These are phyloP conservation scores for Evansstolkia leycettana DNA, from an alignment of 495 filamentous ascomycete genomes.

Conservation along the genomic window DNA sequence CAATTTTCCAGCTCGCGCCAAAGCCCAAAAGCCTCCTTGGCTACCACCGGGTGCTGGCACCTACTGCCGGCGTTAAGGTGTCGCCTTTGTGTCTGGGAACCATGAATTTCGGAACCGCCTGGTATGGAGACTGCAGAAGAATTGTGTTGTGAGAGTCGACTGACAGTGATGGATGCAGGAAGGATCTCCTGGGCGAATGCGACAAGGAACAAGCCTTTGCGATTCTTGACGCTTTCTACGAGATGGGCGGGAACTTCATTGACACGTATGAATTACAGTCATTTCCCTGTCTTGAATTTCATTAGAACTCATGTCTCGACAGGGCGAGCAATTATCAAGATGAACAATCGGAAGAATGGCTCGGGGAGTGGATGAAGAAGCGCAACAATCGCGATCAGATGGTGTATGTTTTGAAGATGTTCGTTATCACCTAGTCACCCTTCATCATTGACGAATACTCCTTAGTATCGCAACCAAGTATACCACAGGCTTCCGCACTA, in stretches of 20 bases:
- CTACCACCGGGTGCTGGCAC: slow-evolving; percentile 46
- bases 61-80: slow-evolving; percentile 45
- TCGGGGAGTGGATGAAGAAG: slow-evolving; percentile 47
- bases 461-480: slow-evolving; percentile 68
- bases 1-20: no score
- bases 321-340: slow-evolving; percentile 47
- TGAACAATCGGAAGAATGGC: slow-evolving; percentile 40
- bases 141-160: no score
- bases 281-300: no score
- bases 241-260: slow-evolving; percentile 41
- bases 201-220: slow-evolving; percentile 29
- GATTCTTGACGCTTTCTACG: slow-evolving; percentile 41
- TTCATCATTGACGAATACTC: no score
- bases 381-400: slow-evolving; percentile 48
- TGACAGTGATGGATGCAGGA: no score
- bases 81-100: slow-evolving; percentile 49
- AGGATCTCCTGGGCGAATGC: slow-evolving; percentile 35
- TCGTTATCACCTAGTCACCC: no score
- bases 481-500: slow-evolving; percentile 28
- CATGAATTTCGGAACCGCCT: slow-evolving; percentile 50
- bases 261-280: no score
- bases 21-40: slow-evolving; percentile 44
- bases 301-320: no score
- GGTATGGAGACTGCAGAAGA: no score
- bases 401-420: no score